These are phyloP conservation scores for Eurotiales sp. DNA, from an alignment of 2,329 filamentous ascomycete genomes.

Conservation along the genomic window DNA sequence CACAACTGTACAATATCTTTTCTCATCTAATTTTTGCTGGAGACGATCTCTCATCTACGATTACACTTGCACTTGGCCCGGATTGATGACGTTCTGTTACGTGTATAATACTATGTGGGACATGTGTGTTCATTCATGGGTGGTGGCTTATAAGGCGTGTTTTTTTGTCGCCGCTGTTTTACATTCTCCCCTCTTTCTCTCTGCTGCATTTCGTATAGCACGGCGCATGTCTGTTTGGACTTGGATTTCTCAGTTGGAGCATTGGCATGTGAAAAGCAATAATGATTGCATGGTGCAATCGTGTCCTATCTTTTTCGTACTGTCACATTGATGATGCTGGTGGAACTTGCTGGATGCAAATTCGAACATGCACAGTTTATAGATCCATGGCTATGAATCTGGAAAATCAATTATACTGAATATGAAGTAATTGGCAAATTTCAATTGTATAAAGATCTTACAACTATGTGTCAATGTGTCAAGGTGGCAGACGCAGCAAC, in stretches of 20 bases:
- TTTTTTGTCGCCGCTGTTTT: background rate
- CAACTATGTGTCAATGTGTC: no score
- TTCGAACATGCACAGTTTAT: background rate
- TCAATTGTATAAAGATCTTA: no score
- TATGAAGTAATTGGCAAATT: no score
- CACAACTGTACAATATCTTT: constrained; percentile 12
- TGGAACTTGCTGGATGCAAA: background rate
- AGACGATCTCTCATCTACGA: background rate
- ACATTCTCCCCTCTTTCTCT: constrained; percentile 10
- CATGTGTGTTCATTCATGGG: background rate
- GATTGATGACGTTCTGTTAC: background rate
- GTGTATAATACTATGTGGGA: constrained; percentile 12
- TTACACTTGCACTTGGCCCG: background rate
- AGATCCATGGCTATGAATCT: no score
- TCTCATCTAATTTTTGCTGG: background rate
- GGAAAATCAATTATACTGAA: no score
- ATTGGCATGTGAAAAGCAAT: constrained; percentile 13
- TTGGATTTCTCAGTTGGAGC: constrained; percentile 9
- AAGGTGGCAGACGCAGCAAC: background rate
- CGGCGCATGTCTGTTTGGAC: constrained; percentile 14
- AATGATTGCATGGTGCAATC: background rate
- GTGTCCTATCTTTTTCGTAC: background rate
- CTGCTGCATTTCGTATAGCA: constrained; percentile 15
- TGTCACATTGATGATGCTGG: background rate
- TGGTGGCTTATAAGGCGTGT: background rate